Evolutionary conservation across 345 rosid species (phyloP).

Genomic region (Aethionema arabicum): DNA sequence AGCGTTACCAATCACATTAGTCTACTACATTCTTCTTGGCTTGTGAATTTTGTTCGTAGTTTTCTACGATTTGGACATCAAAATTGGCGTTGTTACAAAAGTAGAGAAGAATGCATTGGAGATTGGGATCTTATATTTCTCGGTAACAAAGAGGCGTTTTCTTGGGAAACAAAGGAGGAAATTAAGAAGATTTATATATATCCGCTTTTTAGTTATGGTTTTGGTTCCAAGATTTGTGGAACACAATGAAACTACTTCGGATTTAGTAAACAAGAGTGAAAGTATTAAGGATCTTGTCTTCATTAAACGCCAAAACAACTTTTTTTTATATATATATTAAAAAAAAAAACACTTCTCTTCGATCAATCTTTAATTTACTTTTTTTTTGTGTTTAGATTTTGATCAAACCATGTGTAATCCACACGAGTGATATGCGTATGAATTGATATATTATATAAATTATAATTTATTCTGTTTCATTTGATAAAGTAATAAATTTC

Average conservation of each 20-base stretch:
- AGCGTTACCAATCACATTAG: conserved; percentile 88
- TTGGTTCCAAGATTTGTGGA: conserved; percentile 46
- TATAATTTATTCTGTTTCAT: too few species aligned
- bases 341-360: conserved; percentile 1
- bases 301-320: conserved; percentile 40
- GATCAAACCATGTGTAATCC: conserved; percentile 22
- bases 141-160: conserved; percentile 28
- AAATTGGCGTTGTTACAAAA: conserved; percentile 22
- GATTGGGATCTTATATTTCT: conserved; percentile 24
- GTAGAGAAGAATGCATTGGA: conserved; percentile 29
- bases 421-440: conserved; percentile 3
- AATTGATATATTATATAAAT: too few species aligned
- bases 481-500: too few species aligned
- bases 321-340: too few species aligned
- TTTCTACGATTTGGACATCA: conserved; percentile 2
- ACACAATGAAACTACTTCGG: conserved; percentile 36
- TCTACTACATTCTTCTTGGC: conserved; percentile 89
- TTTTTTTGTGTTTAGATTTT: conserved; percentile 22
- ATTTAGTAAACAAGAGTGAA: conserved; percentile 37
- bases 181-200: conserved; percentile 30
- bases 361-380: conserved; percentile 4
- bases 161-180: conserved; percentile 14
- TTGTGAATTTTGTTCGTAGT: conserved; percentile 41
- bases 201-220: conserved; percentile 41
- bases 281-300: conserved; percentile 48